Conservation (phyloP, 257 asterid genomes). For the Nicotiana knightiana region DNA sequence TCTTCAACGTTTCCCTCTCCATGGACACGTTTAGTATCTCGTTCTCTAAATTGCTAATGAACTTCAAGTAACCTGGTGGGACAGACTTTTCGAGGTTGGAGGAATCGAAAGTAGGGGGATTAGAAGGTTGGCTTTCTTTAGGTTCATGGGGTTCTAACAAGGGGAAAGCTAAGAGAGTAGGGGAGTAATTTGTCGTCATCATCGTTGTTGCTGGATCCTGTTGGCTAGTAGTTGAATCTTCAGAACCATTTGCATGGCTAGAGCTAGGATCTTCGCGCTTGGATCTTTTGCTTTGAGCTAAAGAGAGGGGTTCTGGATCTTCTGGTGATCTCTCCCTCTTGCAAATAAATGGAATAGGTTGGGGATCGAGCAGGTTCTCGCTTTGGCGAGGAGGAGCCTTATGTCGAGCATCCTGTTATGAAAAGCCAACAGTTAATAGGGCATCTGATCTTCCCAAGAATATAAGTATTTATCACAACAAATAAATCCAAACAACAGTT, state of each 20-base stretch:
- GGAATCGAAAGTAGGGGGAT: constrained; percentile 54
- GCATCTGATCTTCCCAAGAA: background rate
- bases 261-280: constrained; percentile 76
- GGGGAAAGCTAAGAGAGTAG: constrained; percentile 60
- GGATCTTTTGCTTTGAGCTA: constrained; percentile 55
- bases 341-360: constrained; percentile 46
- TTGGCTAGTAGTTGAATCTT: constrained; percentile 88
- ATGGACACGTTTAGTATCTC: constrained; percentile 75
- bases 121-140: constrained; percentile 45
- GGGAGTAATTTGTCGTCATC: constrained; percentile 64
- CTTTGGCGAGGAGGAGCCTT: constrained; percentile 49
- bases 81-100: constrained; percentile 90
- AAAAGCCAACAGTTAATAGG: background rate
- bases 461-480: background rate
- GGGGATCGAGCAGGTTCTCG: constrained; percentile 33
- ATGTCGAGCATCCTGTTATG: constrained; percentile 33
- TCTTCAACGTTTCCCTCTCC: constrained; percentile 86
- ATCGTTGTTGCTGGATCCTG: constrained; percentile 49
- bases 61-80: constrained; percentile 87
- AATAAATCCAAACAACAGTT: background rate
- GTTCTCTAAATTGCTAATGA: constrained; percentile 74
- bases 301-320: constrained; percentile 63
- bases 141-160: constrained; percentile 50
- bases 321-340: constrained; percentile 71
- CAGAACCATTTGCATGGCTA: constrained; percentile 85